These are phyloP conservation scores for Vanrija sp. DNA, from an alignment of 1,284 basidiomycete species.

Conservation along the genomic window DNA sequence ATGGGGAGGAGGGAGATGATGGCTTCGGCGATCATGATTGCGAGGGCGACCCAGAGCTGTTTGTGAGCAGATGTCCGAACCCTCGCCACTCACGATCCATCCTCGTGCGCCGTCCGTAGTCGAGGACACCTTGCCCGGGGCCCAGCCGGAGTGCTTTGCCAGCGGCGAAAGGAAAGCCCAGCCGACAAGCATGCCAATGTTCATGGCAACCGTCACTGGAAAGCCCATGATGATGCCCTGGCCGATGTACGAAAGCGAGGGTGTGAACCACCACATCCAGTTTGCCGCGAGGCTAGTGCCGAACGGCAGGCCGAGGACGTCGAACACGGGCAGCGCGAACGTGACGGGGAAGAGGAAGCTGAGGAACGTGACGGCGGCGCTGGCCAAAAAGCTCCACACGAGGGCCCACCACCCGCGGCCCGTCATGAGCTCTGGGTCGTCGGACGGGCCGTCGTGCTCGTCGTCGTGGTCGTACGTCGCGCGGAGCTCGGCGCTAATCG, in stretches of 20 bases:
- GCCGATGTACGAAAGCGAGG: conserved; percentile 83
- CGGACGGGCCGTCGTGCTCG: conserved; percentile 19
- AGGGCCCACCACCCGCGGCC: conserved; percentile 67
- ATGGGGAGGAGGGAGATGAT: conserved; percentile 78
- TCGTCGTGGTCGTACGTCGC: conserved; percentile 27
- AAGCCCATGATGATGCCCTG: conserved; percentile 99
- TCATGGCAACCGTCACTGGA: conserved; percentile 90
- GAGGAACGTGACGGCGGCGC: conserved; percentile 61
- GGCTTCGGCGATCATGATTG: conserved; percentile 88
- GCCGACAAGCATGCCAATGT: conserved; percentile 87
- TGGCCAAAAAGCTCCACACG: conserved; percentile 68
- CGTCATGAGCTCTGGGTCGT: conserved; percentile 50
- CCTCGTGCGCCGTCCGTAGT: conserved; percentile 79
- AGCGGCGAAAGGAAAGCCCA: conserved; percentile 89
- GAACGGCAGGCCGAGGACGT: conserved; percentile 56
- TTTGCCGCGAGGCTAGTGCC: conserved; percentile 62
- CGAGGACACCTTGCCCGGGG: conserved; percentile 79
- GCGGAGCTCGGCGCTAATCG: not conserved
- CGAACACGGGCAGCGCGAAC: conserved; percentile 89
- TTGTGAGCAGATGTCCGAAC: conserved; percentile 5
- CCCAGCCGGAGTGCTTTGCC: conserved; percentile 78
- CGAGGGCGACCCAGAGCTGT: conserved; percentile 80
- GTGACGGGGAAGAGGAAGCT: conserved; percentile 82
- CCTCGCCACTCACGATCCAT: conserved; percentile 60
- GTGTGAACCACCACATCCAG: conserved; percentile 95